phyloP scores from a whole-genome alignment of 495 filamentous ascomycete genomes.

The Talaromyces proteolyticus region DNA sequence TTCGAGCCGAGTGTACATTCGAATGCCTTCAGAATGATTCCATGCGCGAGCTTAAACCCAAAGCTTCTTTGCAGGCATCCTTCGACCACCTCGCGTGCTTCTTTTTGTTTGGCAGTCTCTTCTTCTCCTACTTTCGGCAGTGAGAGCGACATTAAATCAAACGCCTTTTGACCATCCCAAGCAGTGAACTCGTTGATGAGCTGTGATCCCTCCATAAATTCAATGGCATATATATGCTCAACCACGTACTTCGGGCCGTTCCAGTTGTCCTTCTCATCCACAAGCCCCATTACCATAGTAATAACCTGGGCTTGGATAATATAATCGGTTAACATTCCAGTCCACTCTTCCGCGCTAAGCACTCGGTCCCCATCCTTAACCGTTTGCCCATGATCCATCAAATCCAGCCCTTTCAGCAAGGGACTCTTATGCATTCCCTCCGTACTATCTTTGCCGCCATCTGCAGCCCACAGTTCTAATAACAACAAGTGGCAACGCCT shows the following conservation, averaged over 20 bases:
- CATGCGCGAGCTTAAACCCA: constrained; percentile 49
- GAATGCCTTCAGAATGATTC: constrained; percentile 38
- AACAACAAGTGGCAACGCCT: constrained; percentile 41
- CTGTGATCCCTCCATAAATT: constrained; percentile 44
- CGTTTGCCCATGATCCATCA: constrained; percentile 22
- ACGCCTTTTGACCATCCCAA: constrained; percentile 43
- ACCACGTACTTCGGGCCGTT: constrained; percentile 44
- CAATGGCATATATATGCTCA: constrained; percentile 40
- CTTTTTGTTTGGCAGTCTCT: constrained; percentile 42
- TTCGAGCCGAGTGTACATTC: constrained; percentile 15
- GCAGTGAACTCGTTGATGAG: constrained; percentile 43
- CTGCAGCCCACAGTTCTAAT: constrained; percentile 41
- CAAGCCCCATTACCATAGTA: constrained; percentile 41
- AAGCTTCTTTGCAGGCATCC: constrained; percentile 39
- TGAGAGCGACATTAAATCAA: constrained; percentile 42
- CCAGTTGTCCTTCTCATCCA: constrained; percentile 45
- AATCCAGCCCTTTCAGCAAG: constrained; percentile 34
- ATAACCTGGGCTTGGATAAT: constrained; percentile 47
- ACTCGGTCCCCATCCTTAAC: constrained; percentile 16
- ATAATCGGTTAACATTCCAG: constrained; percentile 42
- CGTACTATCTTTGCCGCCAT: constrained; percentile 41
- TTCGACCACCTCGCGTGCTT: constrained; percentile 44
- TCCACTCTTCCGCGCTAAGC: constrained; percentile 22
- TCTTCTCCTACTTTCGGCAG: constrained; percentile 35
- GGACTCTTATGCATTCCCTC: constrained; percentile 45